Percentiles rank a stretch among this genome's conserved stretches.
These are phyloP conservation scores for Mentha longifolia DNA, from an alignment of 257 asterid species.

Conservation along the genomic window DNA sequence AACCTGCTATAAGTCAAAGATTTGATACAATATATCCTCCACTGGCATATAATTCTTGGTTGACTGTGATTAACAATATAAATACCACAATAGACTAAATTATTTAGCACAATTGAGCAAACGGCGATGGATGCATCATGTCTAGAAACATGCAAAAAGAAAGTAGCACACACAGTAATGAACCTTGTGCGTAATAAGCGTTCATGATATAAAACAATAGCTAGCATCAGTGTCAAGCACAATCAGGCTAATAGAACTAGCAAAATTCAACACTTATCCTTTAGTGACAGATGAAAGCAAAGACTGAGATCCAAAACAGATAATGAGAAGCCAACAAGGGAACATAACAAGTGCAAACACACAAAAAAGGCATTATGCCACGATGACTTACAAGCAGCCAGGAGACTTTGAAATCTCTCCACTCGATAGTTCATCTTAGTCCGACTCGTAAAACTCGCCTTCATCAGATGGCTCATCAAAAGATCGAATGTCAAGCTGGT, in stretches of 20 bases:
- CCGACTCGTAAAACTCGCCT: conserved; percentile 50
- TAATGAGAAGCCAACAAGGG: conserved; percentile 23
- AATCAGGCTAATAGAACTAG: conserved; percentile 16
- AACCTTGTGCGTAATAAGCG: not conserved
- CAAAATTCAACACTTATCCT: conserved; percentile 3
- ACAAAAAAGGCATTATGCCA: conserved; percentile 25
- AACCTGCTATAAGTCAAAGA: too few relatives aligned
- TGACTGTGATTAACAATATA: too few relatives aligned
- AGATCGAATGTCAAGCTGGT: conserved; percentile 61
- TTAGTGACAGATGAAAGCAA: conserved; percentile 11
- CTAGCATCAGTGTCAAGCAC: not conserved
- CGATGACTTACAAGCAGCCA: conserved; percentile 23
- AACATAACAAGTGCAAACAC: conserved; percentile 30
- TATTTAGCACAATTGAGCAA: too few relatives aligned
- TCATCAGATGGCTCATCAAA: conserved; percentile 64
- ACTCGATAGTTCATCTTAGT: conserved; percentile 33
- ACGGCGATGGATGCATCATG: too few relatives aligned
- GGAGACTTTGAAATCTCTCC: not conserved
- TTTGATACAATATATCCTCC: too few relatives aligned
- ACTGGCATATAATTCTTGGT: too few relatives aligned
- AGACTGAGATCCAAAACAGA: conserved; percentile 9
- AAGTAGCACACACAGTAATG: not conserved
- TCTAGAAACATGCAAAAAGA: not conserved
- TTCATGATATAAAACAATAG: not conserved
- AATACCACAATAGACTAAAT: too few relatives aligned